phyloP scores from a whole-genome alignment of 1,284 basidiomycete genomes.

The Trichosporon coremiiforme region DNA sequence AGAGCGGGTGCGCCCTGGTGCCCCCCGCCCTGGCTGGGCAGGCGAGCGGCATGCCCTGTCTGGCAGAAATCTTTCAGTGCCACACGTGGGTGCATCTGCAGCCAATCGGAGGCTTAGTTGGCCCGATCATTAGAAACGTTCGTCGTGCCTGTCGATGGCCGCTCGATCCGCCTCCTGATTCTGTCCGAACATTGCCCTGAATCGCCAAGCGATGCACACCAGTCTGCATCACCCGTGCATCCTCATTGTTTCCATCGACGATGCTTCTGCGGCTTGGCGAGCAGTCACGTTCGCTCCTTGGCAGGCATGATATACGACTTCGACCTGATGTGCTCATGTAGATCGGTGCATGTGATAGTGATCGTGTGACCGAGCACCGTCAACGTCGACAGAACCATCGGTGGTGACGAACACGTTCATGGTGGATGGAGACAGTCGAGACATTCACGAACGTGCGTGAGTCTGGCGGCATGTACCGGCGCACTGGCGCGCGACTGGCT shows the following conservation, averaged over 20 bases:
- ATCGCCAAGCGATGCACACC: neutral
- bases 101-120: neutral
- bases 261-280: neutral
- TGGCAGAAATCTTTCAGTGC: neutral
- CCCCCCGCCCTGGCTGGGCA: neutral
- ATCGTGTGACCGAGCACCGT: constrained; percentile 4
- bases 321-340: constrained; percentile 11
- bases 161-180: neutral
- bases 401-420: neutral
- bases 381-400: neutral
- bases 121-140: constrained; percentile 4
- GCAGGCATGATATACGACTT: neutral
- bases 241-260: neutral
- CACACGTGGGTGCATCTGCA: constrained; percentile 1
- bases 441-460: constrained; percentile 3
- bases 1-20: neutral
- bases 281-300: neutral
- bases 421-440: too few species aligned
- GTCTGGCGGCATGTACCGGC: neutral
- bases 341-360: constrained; percentile 8
- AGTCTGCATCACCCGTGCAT: neutral
- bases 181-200: neutral
- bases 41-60: neutral
- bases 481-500: too few species aligned
- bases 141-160: constrained; percentile 10